These are phyloP conservation scores for Austroboletus eburneus DNA, from an alignment of 768 basidiomycete genomes.

Conservation along the genomic window DNA sequence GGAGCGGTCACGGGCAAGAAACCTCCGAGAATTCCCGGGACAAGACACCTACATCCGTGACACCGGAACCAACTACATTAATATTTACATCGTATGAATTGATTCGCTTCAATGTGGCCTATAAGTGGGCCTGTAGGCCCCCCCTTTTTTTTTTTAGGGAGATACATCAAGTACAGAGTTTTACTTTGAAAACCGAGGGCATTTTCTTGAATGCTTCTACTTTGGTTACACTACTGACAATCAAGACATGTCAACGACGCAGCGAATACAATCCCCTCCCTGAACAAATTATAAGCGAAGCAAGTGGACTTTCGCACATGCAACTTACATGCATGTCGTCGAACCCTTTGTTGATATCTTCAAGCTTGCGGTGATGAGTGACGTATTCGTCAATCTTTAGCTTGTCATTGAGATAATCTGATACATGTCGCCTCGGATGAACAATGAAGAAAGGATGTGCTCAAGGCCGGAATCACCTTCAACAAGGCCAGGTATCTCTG, in stretches of 20 bases:
- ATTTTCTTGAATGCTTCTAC: background rate
- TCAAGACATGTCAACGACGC: slow-evolving; percentile 86
- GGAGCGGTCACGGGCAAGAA: slow-evolving; percentile 60
- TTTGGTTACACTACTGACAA: background rate
- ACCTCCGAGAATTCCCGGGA: slow-evolving; percentile 42
- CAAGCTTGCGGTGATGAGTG: slow-evolving; percentile 74
- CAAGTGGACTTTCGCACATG: background rate
- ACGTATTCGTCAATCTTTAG: slow-evolving; percentile 96
- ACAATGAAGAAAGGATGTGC: background rate
- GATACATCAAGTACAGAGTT: too few species aligned
- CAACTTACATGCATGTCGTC: slow-evolving; percentile 91
- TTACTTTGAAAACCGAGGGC: background rate
- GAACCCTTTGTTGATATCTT: slow-evolving; percentile 84
- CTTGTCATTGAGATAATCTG: slow-evolving; percentile 78
- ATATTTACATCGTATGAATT: slow-evolving; percentile 11
- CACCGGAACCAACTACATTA: background rate
- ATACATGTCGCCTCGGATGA: slow-evolving; percentile 2
- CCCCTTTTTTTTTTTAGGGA: too few species aligned
- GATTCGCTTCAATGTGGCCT: background rate
- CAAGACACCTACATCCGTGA: slow-evolving; percentile 20
- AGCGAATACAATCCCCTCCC: slow-evolving; percentile 89
- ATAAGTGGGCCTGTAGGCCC: too few species aligned
- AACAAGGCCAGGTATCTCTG: slow-evolving; percentile 91
- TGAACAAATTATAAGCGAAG: slow-evolving; percentile 7
- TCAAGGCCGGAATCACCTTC: slow-evolving; percentile 50